Base-by-base conservation (phyloP, 2,329 filamentous ascomycete genomes). In the Pseudohalonectria lignicola region DNA sequence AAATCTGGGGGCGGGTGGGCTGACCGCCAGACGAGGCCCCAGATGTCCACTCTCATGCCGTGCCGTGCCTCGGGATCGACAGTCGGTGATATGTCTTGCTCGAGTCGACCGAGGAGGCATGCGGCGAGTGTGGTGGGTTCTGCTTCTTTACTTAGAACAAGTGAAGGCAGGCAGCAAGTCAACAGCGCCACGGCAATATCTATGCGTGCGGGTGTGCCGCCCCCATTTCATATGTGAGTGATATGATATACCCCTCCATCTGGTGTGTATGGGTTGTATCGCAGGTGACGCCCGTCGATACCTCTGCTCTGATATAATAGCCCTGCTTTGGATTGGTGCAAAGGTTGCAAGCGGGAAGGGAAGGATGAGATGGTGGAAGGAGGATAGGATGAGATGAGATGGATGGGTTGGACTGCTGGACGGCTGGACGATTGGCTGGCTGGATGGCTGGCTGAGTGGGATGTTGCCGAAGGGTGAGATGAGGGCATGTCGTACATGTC, bases 301-400 rank as follows among this genome's bases (percentile, higher is more conserved):
- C 7, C 8, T 26, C 12, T 26, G 23, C 23, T n/a, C 23, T 26
- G 23, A 26, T 26, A 26, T 26, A 26, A 8, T 12, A 12, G 12
- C 23, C 23, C 12, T n/a, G n/a, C 23, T 26, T 26, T 26, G 23
- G 8, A 8, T 7, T 10, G 17, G 16, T 19, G 31, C 21, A 34
- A 34, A 17, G 16, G 31, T 34, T 34, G n/a, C 31, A 34, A 23
- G 31, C 31, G 31, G 31, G 31, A 34, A 17, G 31, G 31, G 31
- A 34, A 19, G 31, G 31, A 21, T 21, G 19, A 13, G 19, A 6
- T 10, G 31, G 11, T 13, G 31, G 9, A 21, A n/a, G 18, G 17
- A 12, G 17, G 31, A 20, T 12, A 12, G 19, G 17, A 15, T 12
- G 15, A 21, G 19, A 34, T n/a, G 19, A 26, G 23, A 26, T 26